Percentiles rank a stretch among this genome's conserved stretches.
These are phyloP conservation scores for Chaetomium globosum DNA, from an alignment of 2,329 filamentous ascomycete genomes.

Conservation along the genomic window DNA sequence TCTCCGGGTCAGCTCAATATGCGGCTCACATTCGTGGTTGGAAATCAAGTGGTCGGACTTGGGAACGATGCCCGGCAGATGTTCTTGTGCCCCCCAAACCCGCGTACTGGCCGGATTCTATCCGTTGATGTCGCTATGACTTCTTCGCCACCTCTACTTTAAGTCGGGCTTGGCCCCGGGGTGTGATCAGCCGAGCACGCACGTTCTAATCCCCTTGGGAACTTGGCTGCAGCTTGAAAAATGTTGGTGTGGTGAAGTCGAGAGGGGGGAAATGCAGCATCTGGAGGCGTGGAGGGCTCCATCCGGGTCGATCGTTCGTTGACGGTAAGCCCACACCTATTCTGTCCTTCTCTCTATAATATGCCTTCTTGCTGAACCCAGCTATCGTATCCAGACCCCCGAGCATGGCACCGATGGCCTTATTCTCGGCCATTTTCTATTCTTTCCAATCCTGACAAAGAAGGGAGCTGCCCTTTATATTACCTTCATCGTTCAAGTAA, in stretches of 20 bases:
- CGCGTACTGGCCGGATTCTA: background rate
- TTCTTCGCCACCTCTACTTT: background rate
- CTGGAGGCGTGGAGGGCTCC: background rate
- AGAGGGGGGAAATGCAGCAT: background rate
- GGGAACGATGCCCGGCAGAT: background rate
- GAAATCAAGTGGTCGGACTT: background rate
- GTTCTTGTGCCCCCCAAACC: background rate
- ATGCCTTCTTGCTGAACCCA: background rate
- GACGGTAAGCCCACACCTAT: background rate
- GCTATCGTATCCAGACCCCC: no score
- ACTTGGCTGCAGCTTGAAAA: background rate
- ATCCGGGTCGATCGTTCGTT: background rate
- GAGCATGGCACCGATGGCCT: background rate
- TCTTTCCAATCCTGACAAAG: background rate
- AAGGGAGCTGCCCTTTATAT: background rate
- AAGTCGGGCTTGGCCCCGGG: background rate
- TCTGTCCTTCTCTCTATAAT: background rate
- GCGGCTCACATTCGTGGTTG: background rate
- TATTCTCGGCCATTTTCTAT: background rate
- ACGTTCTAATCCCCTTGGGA: background rate
- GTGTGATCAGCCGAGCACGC: background rate
- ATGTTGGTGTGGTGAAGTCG: background rate
- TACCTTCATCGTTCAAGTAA: background rate
- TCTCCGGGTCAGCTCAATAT: slow-evolving; percentile 10
- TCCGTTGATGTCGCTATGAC: background rate